Base-by-base conservation (phyloP, 176 grass and related monocot genomes). In the Oryza brachyantha region DNA sequence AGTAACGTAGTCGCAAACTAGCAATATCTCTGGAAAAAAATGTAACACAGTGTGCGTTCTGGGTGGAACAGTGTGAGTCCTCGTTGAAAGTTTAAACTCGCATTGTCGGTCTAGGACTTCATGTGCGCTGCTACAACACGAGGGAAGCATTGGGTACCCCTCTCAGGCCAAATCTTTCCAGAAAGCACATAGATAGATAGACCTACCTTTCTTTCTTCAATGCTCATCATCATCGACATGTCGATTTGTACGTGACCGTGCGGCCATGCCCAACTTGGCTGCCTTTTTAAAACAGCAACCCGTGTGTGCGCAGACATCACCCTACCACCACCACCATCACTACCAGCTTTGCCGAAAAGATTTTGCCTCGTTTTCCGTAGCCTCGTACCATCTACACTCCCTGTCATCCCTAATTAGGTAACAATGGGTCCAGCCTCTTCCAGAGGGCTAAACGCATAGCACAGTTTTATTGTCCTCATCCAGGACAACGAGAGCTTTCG, bases 231-330 rank as follows among this genome's bases (percentile, higher is more conserved):
- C 45, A 34, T 84, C 45, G 26, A 12, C 32, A 40, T 63, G 70
- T 50, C 34, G 81, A 84, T 69, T 59, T 71, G 86, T 76, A 88
- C 86, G 72, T 76, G 77, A 84, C 86, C 86, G 81, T 81, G 81
- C 86, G 21, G 77, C 81, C n/a, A 14, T 63, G 46, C 62, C 81
- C 61, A 68, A 52, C 66, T 43, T n/a, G 26, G 8, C 28, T 5
- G n/a, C 14, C 63, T 82, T 82, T 63, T 55, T 14, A 5, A 2
- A 64, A 66, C 68, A 67, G 37, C 78, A 38, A 16, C 67, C 31
- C 25, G 66, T 12, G 50, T 36, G 39, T 17, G 80, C 71, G 81
- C 76, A 80, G 41, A 88, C 54, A 70, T 80, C 76, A 80, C 48
- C 52, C 39, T 31, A 66, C 35, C 75, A 57, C 70, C 41, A 67